Evolutionary conservation across 2,329 filamentous ascomycete species (phyloP).

Genomic region (Aschersonia sp.): DNA sequence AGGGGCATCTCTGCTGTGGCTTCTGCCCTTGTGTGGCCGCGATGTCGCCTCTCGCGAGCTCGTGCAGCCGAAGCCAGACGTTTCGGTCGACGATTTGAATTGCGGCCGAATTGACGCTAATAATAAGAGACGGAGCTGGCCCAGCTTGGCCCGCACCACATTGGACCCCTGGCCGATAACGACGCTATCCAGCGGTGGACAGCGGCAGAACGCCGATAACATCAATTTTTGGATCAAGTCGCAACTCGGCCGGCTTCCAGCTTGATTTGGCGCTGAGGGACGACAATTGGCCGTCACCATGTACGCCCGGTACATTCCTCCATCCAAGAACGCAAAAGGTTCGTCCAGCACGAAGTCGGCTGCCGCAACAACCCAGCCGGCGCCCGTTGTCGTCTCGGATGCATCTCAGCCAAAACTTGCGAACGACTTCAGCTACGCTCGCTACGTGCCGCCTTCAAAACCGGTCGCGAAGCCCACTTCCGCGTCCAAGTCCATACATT

Average conservation of each 20-base stretch:
- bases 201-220: conserved; percentile 23
- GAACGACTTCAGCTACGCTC: conserved; percentile 19
- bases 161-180: background rate
- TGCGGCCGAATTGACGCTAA: too few species aligned
- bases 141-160: too few species aligned
- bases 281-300: conserved; percentile 9
- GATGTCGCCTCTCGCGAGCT: too few species aligned
- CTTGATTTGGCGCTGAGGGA: background rate
- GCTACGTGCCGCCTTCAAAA: conserved; percentile 24
- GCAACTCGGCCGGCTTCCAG: background rate
- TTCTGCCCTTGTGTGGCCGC: too few species aligned
- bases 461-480: conserved; percentile 4
- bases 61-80: too few species aligned
- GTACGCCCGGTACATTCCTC: conserved; percentile 30
- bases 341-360: conserved; percentile 1
- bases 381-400: conserved; percentile 2
- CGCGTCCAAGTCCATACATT: conserved; percentile 7
- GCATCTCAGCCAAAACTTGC: conserved; percentile 2
- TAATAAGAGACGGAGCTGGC: too few species aligned
- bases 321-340: conserved; percentile 11
- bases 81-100: too few species aligned
- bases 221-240: conserved; percentile 1
- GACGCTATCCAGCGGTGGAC: conserved; percentile 14
- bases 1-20: background rate
- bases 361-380: conserved; percentile 2